Percentiles rank a stretch among this genome's conserved stretches.
Evolutionary conservation across 176 grass and related monocot species (phyloP).

Genomic region (Avena insularis): DNA sequence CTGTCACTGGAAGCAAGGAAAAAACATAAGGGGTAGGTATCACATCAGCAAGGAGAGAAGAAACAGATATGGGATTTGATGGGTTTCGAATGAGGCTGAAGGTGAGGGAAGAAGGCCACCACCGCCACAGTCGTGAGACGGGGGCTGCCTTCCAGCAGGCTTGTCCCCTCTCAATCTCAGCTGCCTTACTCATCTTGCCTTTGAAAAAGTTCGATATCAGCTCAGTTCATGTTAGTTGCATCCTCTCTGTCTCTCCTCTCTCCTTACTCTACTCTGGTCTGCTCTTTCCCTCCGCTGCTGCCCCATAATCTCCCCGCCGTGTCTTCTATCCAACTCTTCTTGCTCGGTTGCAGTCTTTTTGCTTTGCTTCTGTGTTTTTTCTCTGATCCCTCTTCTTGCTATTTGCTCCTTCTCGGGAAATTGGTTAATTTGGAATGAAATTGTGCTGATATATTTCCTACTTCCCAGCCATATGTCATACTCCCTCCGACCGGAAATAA

Average conservation of each 20-base stretch:
- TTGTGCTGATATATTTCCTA: conserved; percentile 12
- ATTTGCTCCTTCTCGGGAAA: conserved; percentile 4
- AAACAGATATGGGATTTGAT: background rate
- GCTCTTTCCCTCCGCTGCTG: background rate
- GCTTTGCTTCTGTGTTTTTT: background rate
- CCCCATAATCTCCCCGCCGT: background rate
- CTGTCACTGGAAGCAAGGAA: background rate
- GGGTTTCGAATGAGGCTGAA: conserved; percentile 1
- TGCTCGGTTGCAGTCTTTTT: background rate
- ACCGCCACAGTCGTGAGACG: background rate
- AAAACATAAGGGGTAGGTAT: background rate
- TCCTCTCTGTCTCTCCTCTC: background rate
- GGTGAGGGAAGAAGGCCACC: background rate
- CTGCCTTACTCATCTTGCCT: background rate
- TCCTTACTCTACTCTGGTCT: background rate
- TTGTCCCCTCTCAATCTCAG: background rate
- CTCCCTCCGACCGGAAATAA: no score
- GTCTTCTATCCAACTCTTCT: background rate
- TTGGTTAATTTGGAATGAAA: background rate
- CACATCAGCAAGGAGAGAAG: background rate
- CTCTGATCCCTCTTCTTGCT: background rate
- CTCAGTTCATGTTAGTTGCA: background rate
- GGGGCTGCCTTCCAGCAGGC: background rate
- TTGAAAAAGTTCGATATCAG: background rate
- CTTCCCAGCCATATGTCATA: background rate